Conservation (phyloP, 2,329 filamentous ascomycete genomes). For the Hansfordia pulvinata region DNA sequence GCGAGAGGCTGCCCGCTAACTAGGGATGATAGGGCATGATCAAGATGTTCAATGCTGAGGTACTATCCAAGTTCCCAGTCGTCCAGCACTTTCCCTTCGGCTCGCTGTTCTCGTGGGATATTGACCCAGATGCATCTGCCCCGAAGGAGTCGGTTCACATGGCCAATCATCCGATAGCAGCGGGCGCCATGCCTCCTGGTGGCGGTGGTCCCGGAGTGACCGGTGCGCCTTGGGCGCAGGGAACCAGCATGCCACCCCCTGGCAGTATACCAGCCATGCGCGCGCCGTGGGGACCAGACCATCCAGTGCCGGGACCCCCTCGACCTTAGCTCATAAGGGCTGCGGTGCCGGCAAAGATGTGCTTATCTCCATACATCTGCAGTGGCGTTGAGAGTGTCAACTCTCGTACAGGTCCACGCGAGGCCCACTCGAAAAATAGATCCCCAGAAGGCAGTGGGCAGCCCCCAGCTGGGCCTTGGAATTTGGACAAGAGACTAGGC, state of each 20-base stretch:
- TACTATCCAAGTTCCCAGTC: conserved; percentile 91
- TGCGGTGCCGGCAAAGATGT: too few species aligned
- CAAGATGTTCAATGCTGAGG: conserved; percentile 98
- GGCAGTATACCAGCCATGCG: conserved; percentile 16
- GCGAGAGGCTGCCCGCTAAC: not conserved
- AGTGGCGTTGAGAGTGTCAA: too few species aligned
- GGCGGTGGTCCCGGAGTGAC: conserved; percentile 18
- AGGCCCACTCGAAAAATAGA: too few species aligned
- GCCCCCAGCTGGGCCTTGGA: too few species aligned
- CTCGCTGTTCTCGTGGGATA: conserved; percentile 65
- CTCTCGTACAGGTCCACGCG: too few species aligned
- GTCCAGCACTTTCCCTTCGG: conserved; percentile 93
- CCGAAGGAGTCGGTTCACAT: conserved; percentile 41
- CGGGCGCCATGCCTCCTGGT: conserved; percentile 10
- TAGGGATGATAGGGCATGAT: conserved; percentile 64
- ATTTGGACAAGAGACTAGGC: too few species aligned
- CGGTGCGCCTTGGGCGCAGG: conserved; percentile 31
- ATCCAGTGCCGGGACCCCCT: conserved; percentile 8
- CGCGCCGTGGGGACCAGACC: conserved; percentile 9
- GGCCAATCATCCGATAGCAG: conserved; percentile 33
- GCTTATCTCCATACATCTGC: too few species aligned
- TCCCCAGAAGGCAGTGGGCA: too few species aligned
- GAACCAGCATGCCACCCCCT: conserved; percentile 22
- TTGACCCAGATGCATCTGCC: conserved; percentile 43
- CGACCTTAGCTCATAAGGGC: conserved; percentile 8